A percentile compares a stretch with the other conserved stretches of the same genome.
Evolutionary conservation across 1,284 basidiomycete species (phyloP).

Genomic region (Wallemia mellicola): DNA sequence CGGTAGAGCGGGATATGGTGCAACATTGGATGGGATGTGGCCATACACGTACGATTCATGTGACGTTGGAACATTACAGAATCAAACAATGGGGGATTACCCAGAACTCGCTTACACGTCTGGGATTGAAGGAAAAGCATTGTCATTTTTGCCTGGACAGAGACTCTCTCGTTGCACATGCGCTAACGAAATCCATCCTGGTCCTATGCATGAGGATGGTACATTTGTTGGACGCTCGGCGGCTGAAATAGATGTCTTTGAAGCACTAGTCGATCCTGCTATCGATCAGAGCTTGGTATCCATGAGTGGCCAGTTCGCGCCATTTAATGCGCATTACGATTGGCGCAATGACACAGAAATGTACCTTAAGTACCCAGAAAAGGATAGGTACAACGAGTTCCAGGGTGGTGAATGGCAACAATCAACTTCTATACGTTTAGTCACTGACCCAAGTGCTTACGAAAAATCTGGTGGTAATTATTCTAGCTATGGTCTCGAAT

Average conservation of each 20-base stretch:
- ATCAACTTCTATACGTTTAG: not conserved
- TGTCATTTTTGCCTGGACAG: conserved; percentile 21
- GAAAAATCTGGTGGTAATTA: not conserved
- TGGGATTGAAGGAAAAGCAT: conserved; percentile 7
- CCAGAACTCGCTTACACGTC: conserved; percentile 12
- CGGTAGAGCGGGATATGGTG: conserved; percentile 20
- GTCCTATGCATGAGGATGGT: conserved; percentile 23
- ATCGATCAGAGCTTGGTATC: not conserved
- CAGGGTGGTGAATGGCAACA: not conserved
- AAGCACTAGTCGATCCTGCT: not conserved
- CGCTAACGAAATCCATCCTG: conserved; percentile 30
- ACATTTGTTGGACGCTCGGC: conserved; percentile 17
- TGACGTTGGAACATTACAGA: conserved; percentile 24
- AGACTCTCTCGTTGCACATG: conserved; percentile 23
- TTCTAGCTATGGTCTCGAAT: not conserved
- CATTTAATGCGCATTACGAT: not conserved
- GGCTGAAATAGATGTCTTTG: conserved; percentile 27
- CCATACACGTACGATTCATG: conserved; percentile 18
- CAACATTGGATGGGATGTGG: conserved; percentile 36
- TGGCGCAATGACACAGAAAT: not conserved
- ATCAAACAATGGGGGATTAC: conserved; percentile 16
- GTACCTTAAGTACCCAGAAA: not conserved
- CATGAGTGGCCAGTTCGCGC: not conserved
- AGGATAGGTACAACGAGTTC: not conserved
- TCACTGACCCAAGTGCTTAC: not conserved